These are phyloP conservation scores for Laetiporus sulphureus DNA, from an alignment of 1,284 basidiomycete genomes.

Conservation along the genomic window DNA sequence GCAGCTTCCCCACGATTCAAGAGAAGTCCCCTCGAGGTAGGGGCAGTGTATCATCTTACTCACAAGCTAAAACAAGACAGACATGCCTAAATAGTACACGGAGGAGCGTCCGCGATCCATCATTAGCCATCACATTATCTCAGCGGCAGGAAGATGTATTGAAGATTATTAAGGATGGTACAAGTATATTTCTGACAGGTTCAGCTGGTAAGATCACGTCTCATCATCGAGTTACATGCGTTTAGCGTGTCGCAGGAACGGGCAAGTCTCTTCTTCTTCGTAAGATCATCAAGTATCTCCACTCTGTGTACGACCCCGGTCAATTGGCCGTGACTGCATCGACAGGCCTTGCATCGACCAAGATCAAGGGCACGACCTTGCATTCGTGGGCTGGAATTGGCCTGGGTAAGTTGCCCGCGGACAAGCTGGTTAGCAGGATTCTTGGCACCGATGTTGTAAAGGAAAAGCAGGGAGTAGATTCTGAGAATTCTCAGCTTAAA, in stretches of 20 bases:
- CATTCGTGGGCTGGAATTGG: slow-evolving; percentile 93
- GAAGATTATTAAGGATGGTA: too few relatives aligned
- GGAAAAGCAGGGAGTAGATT: neutral
- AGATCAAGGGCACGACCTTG: slow-evolving; percentile 89
- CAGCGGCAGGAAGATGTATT: too few relatives aligned
- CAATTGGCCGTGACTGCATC: slow-evolving; percentile 56
- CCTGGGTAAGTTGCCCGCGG: slow-evolving; percentile 64
- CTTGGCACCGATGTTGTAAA: too few relatives aligned
- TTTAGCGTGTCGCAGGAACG: slow-evolving; percentile 51
- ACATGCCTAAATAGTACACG: too few relatives aligned
- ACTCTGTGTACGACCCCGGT: too few relatives aligned
- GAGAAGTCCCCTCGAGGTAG: too few relatives aligned
- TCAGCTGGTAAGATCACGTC: slow-evolving; percentile 47
- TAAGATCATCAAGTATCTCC: slow-evolving; percentile 65
- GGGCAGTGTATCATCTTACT: too few relatives aligned
- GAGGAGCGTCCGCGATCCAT: too few relatives aligned
- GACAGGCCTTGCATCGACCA: slow-evolving; percentile 89
- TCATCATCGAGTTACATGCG: neutral
- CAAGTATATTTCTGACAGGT: slow-evolving; percentile 85
- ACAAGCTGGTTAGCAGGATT: slow-evolving; percentile 60
- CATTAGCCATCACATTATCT: too few relatives aligned
- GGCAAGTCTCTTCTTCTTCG: slow-evolving; percentile 93
- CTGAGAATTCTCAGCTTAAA: neutral
- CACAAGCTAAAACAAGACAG: too few relatives aligned
- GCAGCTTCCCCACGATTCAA: too few relatives aligned